Percentiles rank a stretch among this genome's conserved stretches.
phyloP scores from a whole-genome alignment of 1,284 basidiomycete species.

The Schizophyllum commune region DNA sequence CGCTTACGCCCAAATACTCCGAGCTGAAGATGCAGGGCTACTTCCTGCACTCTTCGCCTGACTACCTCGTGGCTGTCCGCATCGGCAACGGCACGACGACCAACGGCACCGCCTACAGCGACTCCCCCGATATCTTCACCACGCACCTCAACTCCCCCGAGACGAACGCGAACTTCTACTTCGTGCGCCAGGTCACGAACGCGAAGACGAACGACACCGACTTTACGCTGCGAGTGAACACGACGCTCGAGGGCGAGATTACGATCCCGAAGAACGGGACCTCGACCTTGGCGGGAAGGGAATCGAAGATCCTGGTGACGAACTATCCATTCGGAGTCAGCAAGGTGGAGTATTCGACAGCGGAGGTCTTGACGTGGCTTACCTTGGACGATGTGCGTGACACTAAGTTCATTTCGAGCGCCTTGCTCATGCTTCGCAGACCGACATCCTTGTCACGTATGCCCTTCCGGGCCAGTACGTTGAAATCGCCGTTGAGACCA shows the following conservation, averaged over 20 bases:
- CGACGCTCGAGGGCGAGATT: conserved; percentile 26
- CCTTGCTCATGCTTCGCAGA: conserved; percentile 8
- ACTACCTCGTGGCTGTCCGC: conserved; percentile 31
- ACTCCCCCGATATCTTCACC: conserved; percentile 27
- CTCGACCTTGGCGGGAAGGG: conserved; percentile 31
- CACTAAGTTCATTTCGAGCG: neutral
- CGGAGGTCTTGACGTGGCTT: conserved; percentile 31
- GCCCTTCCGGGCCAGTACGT: conserved; percentile 26
- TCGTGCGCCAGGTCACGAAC: conserved; percentile 35
- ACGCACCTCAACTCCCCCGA: conserved; percentile 26
- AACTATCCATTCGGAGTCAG: conserved; percentile 32
- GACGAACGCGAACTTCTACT: conserved; percentile 33
- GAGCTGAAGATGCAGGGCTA: conserved; percentile 39
- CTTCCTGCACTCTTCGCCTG: conserved; percentile 35
- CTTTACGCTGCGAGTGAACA: conserved; percentile 28
- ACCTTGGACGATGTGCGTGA: conserved; percentile 21
- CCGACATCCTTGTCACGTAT: conserved; percentile 31
- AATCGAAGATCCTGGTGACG: conserved; percentile 37
- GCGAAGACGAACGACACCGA: conserved; percentile 22
- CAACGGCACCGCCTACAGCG: conserved; percentile 24
- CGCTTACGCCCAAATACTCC: conserved; percentile 32
- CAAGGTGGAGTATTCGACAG: conserved; percentile 31
- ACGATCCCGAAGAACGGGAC: conserved; percentile 27
- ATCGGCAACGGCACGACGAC: conserved; percentile 26
- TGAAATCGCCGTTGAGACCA: conserved; percentile 22